Evolutionary conservation across 768 basidiomycete genomes (phyloP).

Genomic region (Tylopilus balloui): DNA sequence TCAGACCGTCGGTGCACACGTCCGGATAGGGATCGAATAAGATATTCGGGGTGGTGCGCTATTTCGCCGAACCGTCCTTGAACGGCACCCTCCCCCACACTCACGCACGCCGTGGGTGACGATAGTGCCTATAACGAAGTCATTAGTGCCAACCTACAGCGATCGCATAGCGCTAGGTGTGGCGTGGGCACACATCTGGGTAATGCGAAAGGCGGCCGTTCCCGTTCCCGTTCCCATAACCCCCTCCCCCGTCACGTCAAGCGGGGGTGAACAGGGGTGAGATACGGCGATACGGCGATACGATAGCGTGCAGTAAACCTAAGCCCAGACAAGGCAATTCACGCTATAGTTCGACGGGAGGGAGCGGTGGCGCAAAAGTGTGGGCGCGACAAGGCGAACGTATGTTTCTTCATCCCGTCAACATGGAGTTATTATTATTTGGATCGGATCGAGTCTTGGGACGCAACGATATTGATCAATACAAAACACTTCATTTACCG

Average conservation of each 20-base stretch:
- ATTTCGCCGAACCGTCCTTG: neutral
- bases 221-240: neutral
- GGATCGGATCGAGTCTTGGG: neutral
- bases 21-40: no score
- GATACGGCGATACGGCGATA: no score
- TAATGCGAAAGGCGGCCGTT: neutral
- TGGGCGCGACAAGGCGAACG: neutral
- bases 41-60: no score
- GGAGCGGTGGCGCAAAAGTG: neutral
- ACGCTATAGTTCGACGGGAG: neutral
- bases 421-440: slow-evolving; percentile 4
- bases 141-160: neutral
- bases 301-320: neutral
- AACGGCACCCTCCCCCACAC: neutral
- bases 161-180: neutral
- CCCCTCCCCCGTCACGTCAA: neutral
- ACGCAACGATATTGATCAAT: slow-evolving; percentile 3
- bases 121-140: neutral
- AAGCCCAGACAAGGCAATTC: neutral
- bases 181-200: neutral
- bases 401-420: neutral
- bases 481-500: slow-evolving; percentile 6
- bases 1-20: no score
- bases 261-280: no score
- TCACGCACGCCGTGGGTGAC: neutral